Evolutionary conservation across 805 yeast species (phyloP).

Genomic region (Saturnispora sekii): DNA sequence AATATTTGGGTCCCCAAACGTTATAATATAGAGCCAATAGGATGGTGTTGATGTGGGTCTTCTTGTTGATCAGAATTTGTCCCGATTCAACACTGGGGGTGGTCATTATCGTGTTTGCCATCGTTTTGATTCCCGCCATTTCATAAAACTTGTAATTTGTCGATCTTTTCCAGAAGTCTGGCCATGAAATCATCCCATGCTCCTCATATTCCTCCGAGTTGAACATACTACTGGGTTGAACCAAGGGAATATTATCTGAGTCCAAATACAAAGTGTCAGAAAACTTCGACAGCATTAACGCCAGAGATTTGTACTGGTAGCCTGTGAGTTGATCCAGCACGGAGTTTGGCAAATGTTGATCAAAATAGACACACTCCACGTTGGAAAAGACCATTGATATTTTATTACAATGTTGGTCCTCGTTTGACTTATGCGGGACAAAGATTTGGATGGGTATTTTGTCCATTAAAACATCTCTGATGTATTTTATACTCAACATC

Average conservation of each 20-base stretch:
- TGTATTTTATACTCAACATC: conserved; percentile 23
- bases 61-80: conserved; percentile 52
- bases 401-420: conserved; percentile 35
- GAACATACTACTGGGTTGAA: conserved; percentile 25
- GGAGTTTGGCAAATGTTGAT: conserved; percentile 22
- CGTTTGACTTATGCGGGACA: conserved; percentile 35
- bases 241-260: conserved; percentile 34
- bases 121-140: conserved; percentile 32
- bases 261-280: conserved; percentile 34
- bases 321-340: conserved; percentile 17
- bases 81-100: conserved; percentile 66
- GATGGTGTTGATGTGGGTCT: conserved; percentile 47
- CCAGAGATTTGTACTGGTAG: conserved; percentile 16
- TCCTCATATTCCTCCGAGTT: conserved; percentile 34
- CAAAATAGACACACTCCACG: conserved; percentile 37
- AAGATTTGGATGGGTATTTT: conserved; percentile 39
- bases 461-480: conserved; percentile 21
- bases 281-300: conserved; percentile 34
- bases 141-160: conserved; percentile 51
- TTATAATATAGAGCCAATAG: conserved; percentile 57
- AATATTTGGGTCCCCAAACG: conserved; percentile 53
- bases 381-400: conserved; percentile 28
- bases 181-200: conserved; percentile 56
- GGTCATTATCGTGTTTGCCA: conserved; percentile 26
- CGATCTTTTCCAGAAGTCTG: conserved; percentile 60